Percentiles rank a stretch among this genome's conserved stretches.
Conservation (phyloP, 1,284 basidiomycete species). For the Puccinia brachypodii region DNA sequence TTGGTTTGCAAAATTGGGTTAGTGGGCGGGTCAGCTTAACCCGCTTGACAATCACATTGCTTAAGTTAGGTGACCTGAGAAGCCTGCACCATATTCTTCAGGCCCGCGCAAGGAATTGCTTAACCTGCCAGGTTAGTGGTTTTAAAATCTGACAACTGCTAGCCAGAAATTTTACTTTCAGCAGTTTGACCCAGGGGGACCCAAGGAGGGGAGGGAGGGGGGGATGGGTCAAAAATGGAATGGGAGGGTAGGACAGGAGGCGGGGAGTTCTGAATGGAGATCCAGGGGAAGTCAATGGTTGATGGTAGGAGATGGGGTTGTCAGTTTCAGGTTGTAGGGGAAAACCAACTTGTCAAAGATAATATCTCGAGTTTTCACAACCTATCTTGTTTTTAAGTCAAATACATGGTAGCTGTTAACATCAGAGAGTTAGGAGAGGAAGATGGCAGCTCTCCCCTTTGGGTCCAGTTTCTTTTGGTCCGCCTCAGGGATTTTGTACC, state of each 20-base stretch:
- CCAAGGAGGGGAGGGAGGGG: background rate
- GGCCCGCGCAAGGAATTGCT: too few relatives aligned
- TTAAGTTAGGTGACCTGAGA: too few relatives aligned
- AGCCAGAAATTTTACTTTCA: too few relatives aligned
- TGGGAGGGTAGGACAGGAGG: background rate
- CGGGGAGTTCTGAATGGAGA: too few relatives aligned
- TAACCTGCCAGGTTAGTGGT: too few relatives aligned
- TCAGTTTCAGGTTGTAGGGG: background rate
- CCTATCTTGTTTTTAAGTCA: background rate
- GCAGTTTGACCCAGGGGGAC: too few relatives aligned
- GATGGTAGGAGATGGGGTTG: background rate
- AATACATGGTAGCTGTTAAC: background rate
- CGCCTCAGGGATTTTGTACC: constrained; percentile 10
- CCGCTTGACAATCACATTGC: too few relatives aligned
- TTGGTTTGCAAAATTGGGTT: too few relatives aligned
- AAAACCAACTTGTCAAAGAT: background rate
- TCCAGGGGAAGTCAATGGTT: background rate
- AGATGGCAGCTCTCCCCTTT: background rate
- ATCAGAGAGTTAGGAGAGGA: constrained; percentile 6
- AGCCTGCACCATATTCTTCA: too few relatives aligned
- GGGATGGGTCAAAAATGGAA: too few relatives aligned
- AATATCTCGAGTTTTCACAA: background rate
- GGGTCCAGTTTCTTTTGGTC: background rate
- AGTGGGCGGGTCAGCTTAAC: too few relatives aligned
- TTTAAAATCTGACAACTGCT: too few relatives aligned